Evolutionary conservation across 2,329 filamentous ascomycete genomes (phyloP).

Genomic region (Acephala macrosclerotiorum): DNA sequence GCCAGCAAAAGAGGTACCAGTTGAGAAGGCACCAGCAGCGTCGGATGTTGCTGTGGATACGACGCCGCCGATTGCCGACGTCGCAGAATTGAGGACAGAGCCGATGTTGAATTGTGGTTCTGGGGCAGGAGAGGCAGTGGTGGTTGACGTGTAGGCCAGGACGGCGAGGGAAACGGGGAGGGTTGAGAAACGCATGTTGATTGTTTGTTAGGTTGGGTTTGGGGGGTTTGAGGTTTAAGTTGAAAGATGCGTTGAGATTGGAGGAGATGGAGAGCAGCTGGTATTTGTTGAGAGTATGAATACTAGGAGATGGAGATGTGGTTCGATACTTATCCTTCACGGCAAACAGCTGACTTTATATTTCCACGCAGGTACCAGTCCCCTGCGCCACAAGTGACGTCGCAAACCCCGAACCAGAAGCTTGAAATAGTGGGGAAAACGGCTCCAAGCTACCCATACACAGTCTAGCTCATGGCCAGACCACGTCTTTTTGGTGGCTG

Average conservation of each 20-base stretch:
- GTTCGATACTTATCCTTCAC: not conserved
- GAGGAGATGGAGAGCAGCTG: not conserved
- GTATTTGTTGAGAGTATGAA: not conserved
- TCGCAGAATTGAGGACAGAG: not conserved
- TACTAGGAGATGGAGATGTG: not conserved
- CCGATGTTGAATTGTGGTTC: slow-evolving; percentile 14
- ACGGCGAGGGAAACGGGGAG: slow-evolving; percentile 20
- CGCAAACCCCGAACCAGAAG: not conserved
- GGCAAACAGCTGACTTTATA: slow-evolving; percentile 1
- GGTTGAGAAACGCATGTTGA: slow-evolving; percentile 30
- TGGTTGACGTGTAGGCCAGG: slow-evolving; percentile 19
- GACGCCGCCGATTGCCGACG: slow-evolving; percentile 9
- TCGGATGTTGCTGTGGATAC: slow-evolving; percentile 10
- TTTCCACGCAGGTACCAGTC: slow-evolving; percentile 7
- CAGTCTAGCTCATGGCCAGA: slow-evolving; percentile 5
- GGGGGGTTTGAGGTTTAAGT: not conserved
- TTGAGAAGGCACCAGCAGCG: slow-evolving; percentile 11
- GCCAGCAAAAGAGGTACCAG: slow-evolving; percentile 7
- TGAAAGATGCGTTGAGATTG: not conserved
- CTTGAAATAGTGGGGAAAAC: not conserved
- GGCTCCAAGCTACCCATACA: not conserved
- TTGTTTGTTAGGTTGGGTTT: slow-evolving; percentile 7
- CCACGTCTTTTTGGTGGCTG: slow-evolving; percentile 1
- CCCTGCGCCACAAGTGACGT: slow-evolving; percentile 6
- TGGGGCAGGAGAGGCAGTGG: not conserved